These are phyloP conservation scores for Talaromyces piceae DNA, from an alignment of 2,329 filamentous ascomycete genomes.

Conservation along the genomic window DNA sequence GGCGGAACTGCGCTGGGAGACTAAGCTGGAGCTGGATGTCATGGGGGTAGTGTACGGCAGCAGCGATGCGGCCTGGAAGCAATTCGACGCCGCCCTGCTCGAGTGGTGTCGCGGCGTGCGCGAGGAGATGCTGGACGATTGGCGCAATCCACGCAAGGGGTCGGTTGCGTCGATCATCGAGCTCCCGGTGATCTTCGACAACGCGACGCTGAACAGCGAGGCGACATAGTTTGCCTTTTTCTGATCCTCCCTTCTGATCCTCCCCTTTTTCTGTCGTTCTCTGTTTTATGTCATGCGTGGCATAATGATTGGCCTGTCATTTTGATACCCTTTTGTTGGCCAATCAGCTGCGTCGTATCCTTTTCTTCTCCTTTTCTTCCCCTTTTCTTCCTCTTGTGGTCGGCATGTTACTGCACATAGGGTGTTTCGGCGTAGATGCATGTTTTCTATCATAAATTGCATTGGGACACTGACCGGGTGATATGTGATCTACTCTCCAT, in stretches of 20 bases:
- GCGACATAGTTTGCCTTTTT: neutral
- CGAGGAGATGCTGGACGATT: slow-evolving; percentile 73
- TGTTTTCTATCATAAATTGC: too few relatives aligned
- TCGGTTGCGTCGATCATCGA: slow-evolving; percentile 9
- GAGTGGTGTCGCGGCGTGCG: slow-evolving; percentile 77
- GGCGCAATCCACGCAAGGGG: slow-evolving; percentile 37
- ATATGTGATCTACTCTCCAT: too few relatives aligned
- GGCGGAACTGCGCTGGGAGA: slow-evolving; percentile 87
- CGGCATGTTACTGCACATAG: too few relatives aligned
- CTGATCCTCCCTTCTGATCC: neutral
- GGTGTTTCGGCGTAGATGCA: too few relatives aligned
- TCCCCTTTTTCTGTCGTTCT: neutral
- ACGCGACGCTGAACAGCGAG: slow-evolving; percentile 1
- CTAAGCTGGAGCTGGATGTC: slow-evolving; percentile 73
- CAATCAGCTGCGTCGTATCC: too few relatives aligned
- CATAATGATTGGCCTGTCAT: too few relatives aligned
- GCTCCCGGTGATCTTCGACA: slow-evolving; percentile 10
- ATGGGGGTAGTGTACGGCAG: slow-evolving; percentile 75
- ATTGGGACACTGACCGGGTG: too few relatives aligned
- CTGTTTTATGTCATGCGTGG: too few relatives aligned
- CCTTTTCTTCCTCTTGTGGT: too few relatives aligned
- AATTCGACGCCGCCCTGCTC: slow-evolving; percentile 75
- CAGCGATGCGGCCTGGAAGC: slow-evolving; percentile 60
- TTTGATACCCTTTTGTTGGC: too few relatives aligned
- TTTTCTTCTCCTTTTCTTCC: too few relatives aligned